A percentile compares a stretch with the other conserved stretches of the same genome.
Conservation (phyloP, 2,329 filamentous ascomycete genomes). For the Apiospora aurea region DNA sequence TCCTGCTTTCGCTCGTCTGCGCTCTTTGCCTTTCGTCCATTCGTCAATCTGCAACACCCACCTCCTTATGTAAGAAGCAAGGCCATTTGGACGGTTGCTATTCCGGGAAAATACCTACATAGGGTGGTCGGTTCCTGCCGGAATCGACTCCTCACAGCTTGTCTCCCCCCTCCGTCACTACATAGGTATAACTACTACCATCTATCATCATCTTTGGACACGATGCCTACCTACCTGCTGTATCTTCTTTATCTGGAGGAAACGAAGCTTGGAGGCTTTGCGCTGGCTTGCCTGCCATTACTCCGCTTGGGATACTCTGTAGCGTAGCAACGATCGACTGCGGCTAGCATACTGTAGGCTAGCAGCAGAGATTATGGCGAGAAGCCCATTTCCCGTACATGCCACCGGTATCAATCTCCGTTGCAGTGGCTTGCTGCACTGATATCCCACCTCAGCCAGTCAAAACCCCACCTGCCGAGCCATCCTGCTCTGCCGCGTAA, state of each 20-base stretch:
- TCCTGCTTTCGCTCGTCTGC: neutral
- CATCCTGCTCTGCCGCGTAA: slow-evolving; percentile 18
- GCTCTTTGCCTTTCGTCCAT: neutral
- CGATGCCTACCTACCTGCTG: neutral
- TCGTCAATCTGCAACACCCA: slow-evolving; percentile 19
- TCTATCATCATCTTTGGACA: neutral
- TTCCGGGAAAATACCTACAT: neutral
- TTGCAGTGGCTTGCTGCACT: slow-evolving; percentile 27
- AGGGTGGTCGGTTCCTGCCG: neutral
- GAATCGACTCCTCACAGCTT: slow-evolving; percentile 1
- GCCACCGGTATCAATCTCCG: slow-evolving; percentile 30
- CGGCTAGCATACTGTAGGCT: neutral
- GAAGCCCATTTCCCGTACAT: slow-evolving; percentile 23
- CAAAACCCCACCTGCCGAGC: neutral
- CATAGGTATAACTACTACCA: neutral
- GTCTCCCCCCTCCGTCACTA: neutral
- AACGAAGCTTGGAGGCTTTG: slow-evolving; percentile 7
- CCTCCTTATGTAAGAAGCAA: slow-evolving; percentile 15
- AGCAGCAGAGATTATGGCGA: slow-evolving; percentile 14
- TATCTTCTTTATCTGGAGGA: neutral
- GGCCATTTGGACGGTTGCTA: neutral
- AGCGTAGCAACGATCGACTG: slow-evolving; percentile 13
- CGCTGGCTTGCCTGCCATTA: slow-evolving; percentile 5
- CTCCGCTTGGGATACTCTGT: slow-evolving; percentile 11
- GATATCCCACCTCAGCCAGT: slow-evolving; percentile 24